phyloP scores from a whole-genome alignment of 306 rosid species.

The Malus fusca region DNA sequence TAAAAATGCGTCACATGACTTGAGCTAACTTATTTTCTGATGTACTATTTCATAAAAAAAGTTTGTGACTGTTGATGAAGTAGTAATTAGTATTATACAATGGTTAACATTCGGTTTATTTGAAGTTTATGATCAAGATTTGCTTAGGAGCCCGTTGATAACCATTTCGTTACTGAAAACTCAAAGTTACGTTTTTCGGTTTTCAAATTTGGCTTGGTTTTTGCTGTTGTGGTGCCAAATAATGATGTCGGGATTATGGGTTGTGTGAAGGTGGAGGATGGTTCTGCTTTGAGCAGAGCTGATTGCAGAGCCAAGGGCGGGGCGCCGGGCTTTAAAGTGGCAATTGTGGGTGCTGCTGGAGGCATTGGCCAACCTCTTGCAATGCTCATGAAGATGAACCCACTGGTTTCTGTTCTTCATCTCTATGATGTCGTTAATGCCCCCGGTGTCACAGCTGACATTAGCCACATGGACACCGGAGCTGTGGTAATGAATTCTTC shows the following conservation, averaged over 20 bases:
- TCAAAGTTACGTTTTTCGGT: neutral
- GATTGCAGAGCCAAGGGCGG: constrained; percentile 89
- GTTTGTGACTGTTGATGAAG: too few species aligned
- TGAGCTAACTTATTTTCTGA: too few species aligned
- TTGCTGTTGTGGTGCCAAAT: neutral
- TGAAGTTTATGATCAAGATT: too few species aligned
- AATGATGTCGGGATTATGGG: too few species aligned
- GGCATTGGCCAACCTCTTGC: constrained; percentile 94
- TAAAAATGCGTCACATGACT: too few species aligned
- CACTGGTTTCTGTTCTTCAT: constrained; percentile 87
- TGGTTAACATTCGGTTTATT: too few species aligned
- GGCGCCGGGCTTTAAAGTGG: constrained; percentile 83
- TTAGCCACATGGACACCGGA: constrained; percentile 94
- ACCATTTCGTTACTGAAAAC: too few species aligned
- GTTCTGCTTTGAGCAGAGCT: constrained; percentile 26
- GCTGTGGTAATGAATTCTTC: constrained; percentile 61
- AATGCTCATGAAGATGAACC: constrained; percentile 87
- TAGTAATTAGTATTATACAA: too few species aligned
- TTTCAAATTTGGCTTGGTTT: neutral
- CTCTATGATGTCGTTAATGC: constrained; percentile 91
- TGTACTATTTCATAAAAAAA: too few species aligned
- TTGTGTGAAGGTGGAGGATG: constrained; percentile 36
- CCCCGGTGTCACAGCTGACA: constrained; percentile 95
- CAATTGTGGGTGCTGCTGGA: constrained; percentile 90
- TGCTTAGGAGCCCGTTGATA: too few species aligned